Percentiles rank a stretch among this genome's conserved stretches.
phyloP scores from a whole-genome alignment of 768 basidiomycete species.

The Mycena crocata region DNA sequence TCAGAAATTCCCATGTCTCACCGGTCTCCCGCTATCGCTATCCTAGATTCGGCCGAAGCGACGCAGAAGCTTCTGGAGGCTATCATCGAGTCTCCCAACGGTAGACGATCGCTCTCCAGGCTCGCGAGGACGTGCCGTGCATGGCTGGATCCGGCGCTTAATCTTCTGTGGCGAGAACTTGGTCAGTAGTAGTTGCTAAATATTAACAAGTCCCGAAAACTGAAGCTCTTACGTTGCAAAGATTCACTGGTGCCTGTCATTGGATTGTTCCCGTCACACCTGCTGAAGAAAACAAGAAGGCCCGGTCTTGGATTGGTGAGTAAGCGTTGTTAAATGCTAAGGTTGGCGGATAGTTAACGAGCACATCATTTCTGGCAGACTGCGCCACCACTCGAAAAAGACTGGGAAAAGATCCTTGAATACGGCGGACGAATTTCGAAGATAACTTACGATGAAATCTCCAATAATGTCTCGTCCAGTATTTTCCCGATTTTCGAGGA shows the following conservation, averaged over 20 bases:
- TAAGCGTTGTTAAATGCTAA: slow-evolving; percentile 56
- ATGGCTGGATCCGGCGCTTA: slow-evolving; percentile 77
- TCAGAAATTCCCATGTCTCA: slow-evolving; percentile 38
- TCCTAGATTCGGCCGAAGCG: slow-evolving; percentile 49
- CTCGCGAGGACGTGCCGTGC: slow-evolving; percentile 81
- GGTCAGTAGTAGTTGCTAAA: slow-evolving; percentile 15
- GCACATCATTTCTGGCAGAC: slow-evolving; percentile 15
- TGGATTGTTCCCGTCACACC: slow-evolving; percentile 73
- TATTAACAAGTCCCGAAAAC: background rate
- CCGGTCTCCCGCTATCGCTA: slow-evolving; percentile 60
- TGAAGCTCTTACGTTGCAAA: background rate
- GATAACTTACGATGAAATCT: slow-evolving; percentile 75
- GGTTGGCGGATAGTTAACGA: background rate
- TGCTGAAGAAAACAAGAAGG: slow-evolving; percentile 76
- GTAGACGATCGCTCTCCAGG: slow-evolving; percentile 75
- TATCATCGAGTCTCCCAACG: slow-evolving; percentile 68
- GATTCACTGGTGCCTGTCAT: slow-evolving; percentile 80
- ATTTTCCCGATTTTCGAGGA: slow-evolving; percentile 78
- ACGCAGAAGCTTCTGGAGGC: slow-evolving; percentile 57
- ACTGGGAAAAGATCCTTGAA: slow-evolving; percentile 75
- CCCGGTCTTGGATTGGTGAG: slow-evolving; percentile 84
- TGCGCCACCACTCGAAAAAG: slow-evolving; percentile 66
- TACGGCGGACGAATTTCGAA: slow-evolving; percentile 78
- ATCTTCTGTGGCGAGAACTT: slow-evolving; percentile 81
- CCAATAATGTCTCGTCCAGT: slow-evolving; percentile 71